Conservation (phyloP, 306 rosid species). For the Pyrus communis region DNA sequence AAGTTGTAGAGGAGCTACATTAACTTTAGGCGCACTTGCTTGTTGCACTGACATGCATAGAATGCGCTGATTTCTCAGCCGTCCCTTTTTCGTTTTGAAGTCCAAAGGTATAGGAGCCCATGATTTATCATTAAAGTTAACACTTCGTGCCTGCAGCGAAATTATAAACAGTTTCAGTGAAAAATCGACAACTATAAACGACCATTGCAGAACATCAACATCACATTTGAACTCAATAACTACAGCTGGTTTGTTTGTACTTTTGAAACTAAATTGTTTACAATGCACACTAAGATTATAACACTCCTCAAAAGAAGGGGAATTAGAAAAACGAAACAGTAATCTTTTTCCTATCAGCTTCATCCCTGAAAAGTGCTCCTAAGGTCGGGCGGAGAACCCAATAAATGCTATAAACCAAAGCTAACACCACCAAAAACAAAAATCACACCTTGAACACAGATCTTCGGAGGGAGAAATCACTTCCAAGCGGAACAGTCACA, state of each 20-base stretch:
- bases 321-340: neutral
- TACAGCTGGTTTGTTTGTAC: neutral
- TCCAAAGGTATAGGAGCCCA: conserved; percentile 45
- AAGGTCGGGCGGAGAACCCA: conserved; percentile 1
- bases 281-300: neutral
- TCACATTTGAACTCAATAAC: neutral
- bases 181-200: neutral
- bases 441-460: conserved; percentile 36
- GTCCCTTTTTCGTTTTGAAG: conserved; percentile 35
- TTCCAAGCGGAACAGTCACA: conserved; percentile 39
- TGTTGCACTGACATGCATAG: conserved; percentile 87
- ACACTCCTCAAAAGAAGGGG: neutral
- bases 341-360: neutral
- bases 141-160: conserved; percentile 40
- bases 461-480: conserved; percentile 41
- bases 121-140: conserved; percentile 51
- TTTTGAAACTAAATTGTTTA: neutral
- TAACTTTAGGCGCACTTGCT: conserved; percentile 61
- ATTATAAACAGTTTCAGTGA: conserved; percentile 10
- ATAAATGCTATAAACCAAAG: neutral
- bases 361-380: neutral
- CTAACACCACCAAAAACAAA: neutral
- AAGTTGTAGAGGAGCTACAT: conserved; percentile 58
- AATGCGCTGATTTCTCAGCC: conserved; percentile 33
- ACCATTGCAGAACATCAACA: neutral